Percentiles rank a stretch among this genome's conserved stretches.
These are phyloP conservation scores for Mycosphaerella sp. DNA, from an alignment of 2,329 filamentous ascomycete genomes.

Conservation along the genomic window DNA sequence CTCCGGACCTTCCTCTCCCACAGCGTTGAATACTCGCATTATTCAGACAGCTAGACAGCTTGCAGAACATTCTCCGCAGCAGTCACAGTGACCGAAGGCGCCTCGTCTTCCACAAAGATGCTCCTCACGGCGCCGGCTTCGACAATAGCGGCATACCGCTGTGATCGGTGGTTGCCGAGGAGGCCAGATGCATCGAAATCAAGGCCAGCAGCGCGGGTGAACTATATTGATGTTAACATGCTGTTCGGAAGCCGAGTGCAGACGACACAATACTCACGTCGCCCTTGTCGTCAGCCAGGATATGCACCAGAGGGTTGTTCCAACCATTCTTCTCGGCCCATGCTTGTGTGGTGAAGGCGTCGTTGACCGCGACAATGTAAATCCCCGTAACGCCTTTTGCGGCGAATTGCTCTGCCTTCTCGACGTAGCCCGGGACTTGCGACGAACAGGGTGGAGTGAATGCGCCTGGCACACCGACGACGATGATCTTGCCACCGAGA, in stretches of 20 bases:
- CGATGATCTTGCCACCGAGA: constrained; percentile 24
- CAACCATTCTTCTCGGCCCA: constrained; percentile 27
- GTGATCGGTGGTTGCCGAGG: constrained; percentile 24
- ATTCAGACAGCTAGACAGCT: constrained; percentile 9
- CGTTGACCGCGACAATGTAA: constrained; percentile 28
- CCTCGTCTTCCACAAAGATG: constrained; percentile 27
- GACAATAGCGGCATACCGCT: constrained; percentile 25
- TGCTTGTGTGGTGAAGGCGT: constrained; percentile 24
- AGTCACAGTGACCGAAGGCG: constrained; percentile 23
- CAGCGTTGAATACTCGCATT: not conserved
- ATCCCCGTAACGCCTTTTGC: constrained; percentile 27
- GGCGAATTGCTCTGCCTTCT: constrained; percentile 25
- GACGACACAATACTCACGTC: constrained; percentile 8
- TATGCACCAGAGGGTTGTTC: constrained; percentile 21
- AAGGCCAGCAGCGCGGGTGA: constrained; percentile 23
- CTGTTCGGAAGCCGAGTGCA: not conserved
- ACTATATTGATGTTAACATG: constrained; percentile 9
- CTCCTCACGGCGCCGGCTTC: constrained; percentile 20
- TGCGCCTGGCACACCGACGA: constrained; percentile 26
- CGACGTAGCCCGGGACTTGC: constrained; percentile 27
- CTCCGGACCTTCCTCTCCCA: too few species aligned
- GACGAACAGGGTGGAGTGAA: constrained; percentile 28
- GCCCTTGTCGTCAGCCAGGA: constrained; percentile 26
- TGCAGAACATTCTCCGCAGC: constrained; percentile 22
- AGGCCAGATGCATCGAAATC: constrained; percentile 24